Conservation (phyloP, 2,329 filamentous ascomycete species). For the Plenodomus tracheiphilus region DNA sequence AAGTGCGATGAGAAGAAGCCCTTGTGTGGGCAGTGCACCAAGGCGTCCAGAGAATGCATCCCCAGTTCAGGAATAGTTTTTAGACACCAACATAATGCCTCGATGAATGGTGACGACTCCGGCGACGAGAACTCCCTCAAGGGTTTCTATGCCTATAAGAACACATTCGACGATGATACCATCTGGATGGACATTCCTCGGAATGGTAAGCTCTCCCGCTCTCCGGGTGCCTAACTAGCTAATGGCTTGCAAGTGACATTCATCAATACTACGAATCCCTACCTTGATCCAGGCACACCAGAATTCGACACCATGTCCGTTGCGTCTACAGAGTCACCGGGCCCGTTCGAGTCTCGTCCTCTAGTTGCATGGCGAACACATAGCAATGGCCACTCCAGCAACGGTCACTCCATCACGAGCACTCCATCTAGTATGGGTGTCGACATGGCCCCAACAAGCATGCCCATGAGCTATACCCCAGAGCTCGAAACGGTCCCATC, state of each 20-base stretch:
- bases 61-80: slow-evolving; percentile 67
- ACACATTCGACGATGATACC: slow-evolving; percentile 63
- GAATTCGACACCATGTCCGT: slow-evolving; percentile 39
- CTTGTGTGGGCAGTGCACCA: slow-evolving; percentile 63
- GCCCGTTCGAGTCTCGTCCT: slow-evolving; percentile 32
- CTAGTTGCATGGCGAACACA: slow-evolving; percentile 33
- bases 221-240: slow-evolving; percentile 5
- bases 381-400: slow-evolving; percentile 26
- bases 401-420: slow-evolving; percentile 31
- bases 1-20: slow-evolving; percentile 68
- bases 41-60: slow-evolving; percentile 63
- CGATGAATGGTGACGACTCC: slow-evolving; percentile 61
- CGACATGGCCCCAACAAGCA: slow-evolving; percentile 55
- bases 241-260: slow-evolving; percentile 56
- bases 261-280: slow-evolving; percentile 64
- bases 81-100: slow-evolving; percentile 70
- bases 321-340: slow-evolving; percentile 38
- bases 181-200: slow-evolving; percentile 67
- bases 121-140: slow-evolving; percentile 54
- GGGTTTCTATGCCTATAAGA: slow-evolving; percentile 68
- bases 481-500: slow-evolving; percentile 34
- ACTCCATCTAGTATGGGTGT: slow-evolving; percentile 53
- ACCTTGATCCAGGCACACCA: slow-evolving; percentile 53
- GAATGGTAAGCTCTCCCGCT: slow-evolving; percentile 49
- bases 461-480: slow-evolving; percentile 32